Evolutionary conservation across 2,329 filamentous ascomycete species (phyloP).

Genomic region (Dactylellina haptotyla): DNA sequence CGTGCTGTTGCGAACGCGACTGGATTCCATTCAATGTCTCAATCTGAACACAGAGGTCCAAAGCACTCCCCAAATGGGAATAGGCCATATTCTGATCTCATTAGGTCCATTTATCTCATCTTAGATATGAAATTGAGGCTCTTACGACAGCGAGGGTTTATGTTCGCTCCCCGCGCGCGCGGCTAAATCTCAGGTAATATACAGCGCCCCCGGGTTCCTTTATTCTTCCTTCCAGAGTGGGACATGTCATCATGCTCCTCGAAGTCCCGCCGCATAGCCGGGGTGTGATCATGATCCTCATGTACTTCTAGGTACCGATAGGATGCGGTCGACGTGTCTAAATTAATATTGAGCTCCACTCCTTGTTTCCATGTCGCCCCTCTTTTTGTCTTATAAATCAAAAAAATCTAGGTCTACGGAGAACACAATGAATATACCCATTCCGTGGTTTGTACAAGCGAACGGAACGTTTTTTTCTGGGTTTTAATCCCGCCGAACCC

Average conservation of each 20-base stretch:
- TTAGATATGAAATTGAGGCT: constrained; percentile 34
- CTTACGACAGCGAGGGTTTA: constrained; percentile 8
- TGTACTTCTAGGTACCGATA: background rate
- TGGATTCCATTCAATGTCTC: constrained; percentile 26
- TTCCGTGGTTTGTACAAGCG: background rate
- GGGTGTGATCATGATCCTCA: background rate
- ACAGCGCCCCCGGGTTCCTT: constrained; percentile 2
- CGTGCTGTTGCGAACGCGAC: background rate
- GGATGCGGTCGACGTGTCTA: constrained; percentile 34
- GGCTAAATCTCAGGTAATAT: constrained; percentile 42
- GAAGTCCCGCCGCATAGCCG: constrained; percentile 8
- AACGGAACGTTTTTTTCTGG: background rate
- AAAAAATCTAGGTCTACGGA: no score
- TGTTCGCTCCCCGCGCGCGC: constrained; percentile 43
- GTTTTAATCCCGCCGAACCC: constrained; percentile 37
- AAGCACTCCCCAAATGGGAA: constrained; percentile 47
- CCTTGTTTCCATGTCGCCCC: background rate
- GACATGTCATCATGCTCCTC: constrained; percentile 36
- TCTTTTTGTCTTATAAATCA: constrained; percentile 43
- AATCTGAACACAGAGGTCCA: constrained; percentile 36
- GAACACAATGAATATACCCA: constrained; percentile 4
- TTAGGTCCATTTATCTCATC: background rate
- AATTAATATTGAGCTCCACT: constrained; percentile 14
- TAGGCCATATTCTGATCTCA: constrained; percentile 11
- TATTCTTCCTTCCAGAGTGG: constrained; percentile 14